Conservation (phyloP, 768 basidiomycete genomes). For the Xerocomus potaroensis region DNA sequence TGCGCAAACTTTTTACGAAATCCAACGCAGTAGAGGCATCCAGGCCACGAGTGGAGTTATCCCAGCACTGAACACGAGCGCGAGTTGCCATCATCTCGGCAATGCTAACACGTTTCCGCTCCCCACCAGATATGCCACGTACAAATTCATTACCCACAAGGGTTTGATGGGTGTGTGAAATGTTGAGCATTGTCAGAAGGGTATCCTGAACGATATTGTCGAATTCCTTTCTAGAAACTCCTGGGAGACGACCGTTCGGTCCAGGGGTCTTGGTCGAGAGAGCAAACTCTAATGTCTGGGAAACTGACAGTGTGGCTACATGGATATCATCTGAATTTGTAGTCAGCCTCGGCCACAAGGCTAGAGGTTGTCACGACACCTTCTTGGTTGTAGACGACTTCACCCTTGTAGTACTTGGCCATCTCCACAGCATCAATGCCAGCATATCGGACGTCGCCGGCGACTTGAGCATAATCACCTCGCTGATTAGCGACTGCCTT, state of each 20-base stretch:
- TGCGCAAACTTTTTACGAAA: constrained; percentile 71
- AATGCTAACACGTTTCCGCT: constrained; percentile 77
- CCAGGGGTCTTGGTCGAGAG: constrained; percentile 74
- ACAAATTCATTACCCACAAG: constrained; percentile 87
- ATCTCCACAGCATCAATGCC: constrained; percentile 76
- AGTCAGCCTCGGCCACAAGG: neutral
- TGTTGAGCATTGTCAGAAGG: constrained; percentile 76
- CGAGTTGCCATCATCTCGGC: constrained; percentile 85
- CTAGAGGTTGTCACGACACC: constrained; percentile 32
- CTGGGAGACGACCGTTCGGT: constrained; percentile 66
- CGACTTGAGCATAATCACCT: constrained; percentile 55
- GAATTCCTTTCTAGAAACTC: constrained; percentile 57
- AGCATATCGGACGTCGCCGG: constrained; percentile 76
- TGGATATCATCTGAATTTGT: constrained; percentile 64
- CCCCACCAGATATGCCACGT: constrained; percentile 75
- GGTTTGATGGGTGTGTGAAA: constrained; percentile 72
- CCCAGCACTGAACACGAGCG: constrained; percentile 78
- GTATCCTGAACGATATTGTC: constrained; percentile 53
- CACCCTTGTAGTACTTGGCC: constrained; percentile 71
- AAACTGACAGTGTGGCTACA: constrained; percentile 76
- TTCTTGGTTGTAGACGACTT: constrained; percentile 76
- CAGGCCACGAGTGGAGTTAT: constrained; percentile 76
- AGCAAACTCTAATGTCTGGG: constrained; percentile 69
- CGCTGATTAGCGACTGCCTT: constrained; percentile 79
- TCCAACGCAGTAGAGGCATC: constrained; percentile 89